Conservation (phyloP, 768 basidiomycete genomes). For the Suillus decipiens region DNA sequence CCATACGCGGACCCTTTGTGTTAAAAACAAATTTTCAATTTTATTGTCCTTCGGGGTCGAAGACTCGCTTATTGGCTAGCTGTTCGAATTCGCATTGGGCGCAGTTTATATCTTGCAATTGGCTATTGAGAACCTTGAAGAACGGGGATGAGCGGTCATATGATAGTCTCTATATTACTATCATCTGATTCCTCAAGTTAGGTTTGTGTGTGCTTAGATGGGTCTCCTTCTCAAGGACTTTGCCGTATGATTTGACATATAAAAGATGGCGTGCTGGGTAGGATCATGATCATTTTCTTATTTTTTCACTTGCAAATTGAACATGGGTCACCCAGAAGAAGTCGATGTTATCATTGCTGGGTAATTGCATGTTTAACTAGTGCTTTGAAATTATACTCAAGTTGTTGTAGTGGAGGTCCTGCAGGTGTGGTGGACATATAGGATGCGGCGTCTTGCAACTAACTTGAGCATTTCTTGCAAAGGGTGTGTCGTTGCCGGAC, state of each 20-base stretch:
- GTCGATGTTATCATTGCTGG: conserved; percentile 73
- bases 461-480: conserved; percentile 16
- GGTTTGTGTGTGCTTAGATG: background rate
- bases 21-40: too few species aligned
- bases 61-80: too few species aligned
- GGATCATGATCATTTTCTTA: background rate
- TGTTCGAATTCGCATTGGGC: background rate
- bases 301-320: conserved; percentile 11
- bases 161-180: too few species aligned
- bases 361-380: conserved; percentile 24
- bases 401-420: conserved; percentile 51
- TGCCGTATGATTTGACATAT: conserved; percentile 12
- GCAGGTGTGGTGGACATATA: conserved; percentile 41
- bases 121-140: background rate
- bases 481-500: conserved; percentile 68
- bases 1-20: background rate
- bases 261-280: conserved; percentile 11
- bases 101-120: background rate
- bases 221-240: conserved; percentile 10
- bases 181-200: conserved; percentile 20
- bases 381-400: conserved; percentile 14
- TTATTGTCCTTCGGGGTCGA: too few species aligned
- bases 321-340: conserved; percentile 61
- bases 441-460: background rate
- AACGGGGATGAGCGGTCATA: background rate